Base-by-base conservation (phyloP, 768 basidiomycete species). In the Russula dissimulans region DNA sequence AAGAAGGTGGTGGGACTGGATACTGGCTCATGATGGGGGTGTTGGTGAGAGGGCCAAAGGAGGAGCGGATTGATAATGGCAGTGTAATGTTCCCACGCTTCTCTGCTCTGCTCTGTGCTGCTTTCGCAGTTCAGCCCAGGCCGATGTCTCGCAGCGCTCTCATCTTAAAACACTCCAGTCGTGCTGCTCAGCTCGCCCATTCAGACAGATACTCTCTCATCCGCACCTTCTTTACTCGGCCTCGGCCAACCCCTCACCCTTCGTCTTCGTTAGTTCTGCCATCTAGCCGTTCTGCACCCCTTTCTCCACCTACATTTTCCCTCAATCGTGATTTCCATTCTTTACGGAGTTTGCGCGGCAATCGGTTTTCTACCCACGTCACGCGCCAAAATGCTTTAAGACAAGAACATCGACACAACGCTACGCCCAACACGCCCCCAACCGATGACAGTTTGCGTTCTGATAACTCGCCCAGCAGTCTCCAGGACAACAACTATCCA, bases 401-500 rank as follows among this genome's bases (percentile, higher is more conserved):
- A 44, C 29, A 34, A n/a, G n/a, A n/a, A n/a, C n/a, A n/a, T n/a
- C n/a, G n/a, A 54, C 56, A 38, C 14, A 39, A 42, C 12, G 15
- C 39, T n/a, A 41, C 49, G 42, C 34, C 57, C 11, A 36, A 29
- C 34, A 31, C 32, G 3, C 58, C n/a, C 29, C 6, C 42, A 47
- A 31, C 36, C 45, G 34, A 38, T 38, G 22, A 26, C 2, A 26
- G 22, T 26, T 26, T 26, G 22, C 22, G 22, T 26, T 26, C 22
- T 26, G 60, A 26, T 47, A 32, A 54, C 1, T 57, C 70, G 18
- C 50, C 69, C 36, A 69, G 70, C 14, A 72, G 74, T n/a, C 62
- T 71, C 31, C 75, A 77, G 63, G 71, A 80, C 41, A 83, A 90
- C 54, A 80, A 88, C 66, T 93, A 93, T 68, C 82, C 92, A 3